Conservation (phyloP, 805 yeast genomes). For the Ogataea degrootiae region DNA sequence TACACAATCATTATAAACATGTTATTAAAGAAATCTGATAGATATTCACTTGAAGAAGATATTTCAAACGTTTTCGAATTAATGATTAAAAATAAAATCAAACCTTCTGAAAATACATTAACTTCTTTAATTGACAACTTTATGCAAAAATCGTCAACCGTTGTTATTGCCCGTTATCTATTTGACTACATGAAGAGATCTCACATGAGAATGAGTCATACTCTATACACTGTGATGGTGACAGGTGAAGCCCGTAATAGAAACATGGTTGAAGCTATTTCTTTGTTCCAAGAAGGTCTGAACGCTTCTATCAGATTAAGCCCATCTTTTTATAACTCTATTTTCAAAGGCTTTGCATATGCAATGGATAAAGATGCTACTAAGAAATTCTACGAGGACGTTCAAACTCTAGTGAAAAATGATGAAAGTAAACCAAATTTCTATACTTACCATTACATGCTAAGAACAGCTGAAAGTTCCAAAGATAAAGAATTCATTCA, state of each 20-base stretch:
- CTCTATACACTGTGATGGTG: constrained; percentile 43
- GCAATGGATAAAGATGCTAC: constrained; percentile 33
- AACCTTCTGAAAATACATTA: constrained; percentile 40
- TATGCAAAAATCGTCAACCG: constrained; percentile 40
- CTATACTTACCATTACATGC: constrained; percentile 45
- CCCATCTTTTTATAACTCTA: constrained; percentile 38
- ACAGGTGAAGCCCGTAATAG: constrained; percentile 43
- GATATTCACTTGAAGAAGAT: constrained; percentile 30
- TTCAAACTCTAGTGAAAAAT: constrained; percentile 22
- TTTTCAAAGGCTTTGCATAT: constrained; percentile 45
- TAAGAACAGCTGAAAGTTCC: constrained; percentile 33
- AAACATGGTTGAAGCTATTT: constrained; percentile 36
- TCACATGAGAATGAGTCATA: constrained; percentile 30
- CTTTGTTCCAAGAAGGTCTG: constrained; percentile 34
- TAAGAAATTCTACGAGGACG: constrained; percentile 33
- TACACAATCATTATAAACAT: constrained; percentile 55
- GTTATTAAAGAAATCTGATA: constrained; percentile 43
- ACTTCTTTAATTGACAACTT: constrained; percentile 53
- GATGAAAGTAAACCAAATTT: constrained; percentile 36
- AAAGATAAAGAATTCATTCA: constrained; percentile 31
- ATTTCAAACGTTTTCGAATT: constrained; percentile 24
- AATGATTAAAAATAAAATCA: constrained; percentile 35
- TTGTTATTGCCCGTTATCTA: constrained; percentile 47
- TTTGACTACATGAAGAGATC: constrained; percentile 36
- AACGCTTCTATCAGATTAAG: constrained; percentile 31